phyloP scores from a whole-genome alignment of 768 basidiomycete genomes.

The Boletellus emodensis region DNA sequence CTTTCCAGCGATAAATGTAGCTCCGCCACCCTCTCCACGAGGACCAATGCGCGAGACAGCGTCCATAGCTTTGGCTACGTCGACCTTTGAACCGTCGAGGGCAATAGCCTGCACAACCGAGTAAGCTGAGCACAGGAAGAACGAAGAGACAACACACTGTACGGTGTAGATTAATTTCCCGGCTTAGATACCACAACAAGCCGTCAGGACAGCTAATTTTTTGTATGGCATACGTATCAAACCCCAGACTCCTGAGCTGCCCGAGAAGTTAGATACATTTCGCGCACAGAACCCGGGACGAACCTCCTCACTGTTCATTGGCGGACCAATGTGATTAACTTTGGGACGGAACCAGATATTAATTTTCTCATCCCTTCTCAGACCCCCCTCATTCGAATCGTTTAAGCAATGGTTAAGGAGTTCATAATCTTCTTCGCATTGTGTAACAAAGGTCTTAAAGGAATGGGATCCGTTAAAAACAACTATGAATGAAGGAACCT shows the following conservation, averaged over 20 bases:
- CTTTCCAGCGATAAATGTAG: constrained; percentile 57
- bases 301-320: constrained; percentile 61
- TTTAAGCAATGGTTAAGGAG: constrained; percentile 64
- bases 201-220: constrained; percentile 74
- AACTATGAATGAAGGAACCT: background rate
- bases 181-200: constrained; percentile 65
- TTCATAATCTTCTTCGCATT: constrained; percentile 78
- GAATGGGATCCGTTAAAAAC: background rate
- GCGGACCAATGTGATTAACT: constrained; percentile 41
- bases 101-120: constrained; percentile 54
- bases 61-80: constrained; percentile 57
- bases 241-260: constrained; percentile 58
- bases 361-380: constrained; percentile 50
- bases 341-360: constrained; percentile 64
- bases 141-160: constrained; percentile 46
- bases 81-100: constrained; percentile 43
- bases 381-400: constrained; percentile 50
- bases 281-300: constrained; percentile 7
- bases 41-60: constrained; percentile 46
- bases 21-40: constrained; percentile 45
- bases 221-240: constrained; percentile 83
- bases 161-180: constrained; percentile 63
- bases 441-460: constrained; percentile 76
- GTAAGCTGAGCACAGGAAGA: background rate
- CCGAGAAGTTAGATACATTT: constrained; percentile 3